Base-by-base conservation (phyloP, 768 basidiomycete species). In the Hericium coralloides region DNA sequence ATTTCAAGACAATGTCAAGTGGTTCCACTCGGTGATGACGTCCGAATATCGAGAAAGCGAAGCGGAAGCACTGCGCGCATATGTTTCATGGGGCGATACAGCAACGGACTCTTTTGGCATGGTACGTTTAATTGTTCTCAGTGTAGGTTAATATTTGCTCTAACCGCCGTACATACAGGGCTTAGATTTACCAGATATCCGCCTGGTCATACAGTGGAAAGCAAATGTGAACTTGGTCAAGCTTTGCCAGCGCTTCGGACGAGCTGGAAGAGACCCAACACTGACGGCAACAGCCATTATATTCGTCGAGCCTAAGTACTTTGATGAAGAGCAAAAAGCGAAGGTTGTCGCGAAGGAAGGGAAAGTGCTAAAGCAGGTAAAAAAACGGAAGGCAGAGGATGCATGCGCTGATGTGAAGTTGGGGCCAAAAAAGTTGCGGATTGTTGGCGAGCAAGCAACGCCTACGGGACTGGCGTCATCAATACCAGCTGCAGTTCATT, bases 71-170 rank as follows among this genome's bases (percentile, higher is more conserved):
- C 58, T 70, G 8, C 49, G 58, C 20, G 36, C 17, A 12, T 59
- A 61, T 2, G 57, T 65, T 9, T 50, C 58, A 12, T 71, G 60
- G 59, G 73, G 71, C 3, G 47, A 71, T 15, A 65, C 47, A 49
- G 64, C 49, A 4, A 73, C 67, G 0, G 70, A 71, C 48, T 63
- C 70, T 18, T 73, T 71, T 59, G 71, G 73, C 20, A 71, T 74
- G 72, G 69, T 73, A 58, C 49, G 66, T 12, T 15, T 15, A 12
- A 15, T 12, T 9, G n/a, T 41, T 14, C n/a, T 41, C 4, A 14
- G 10, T 41, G 4, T 4, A 14, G 10, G 12, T 14, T 3, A 4
- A 18, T 41, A 41, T 41, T 14, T 12, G 4, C 39, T 41, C 14
- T 14, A 41, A 41, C 4, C 4, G 39, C n/a, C 2, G 39, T 12